Base-by-base conservation (phyloP, 2,329 filamentous ascomycete species). In the Aspergillus phoenicis region DNA sequence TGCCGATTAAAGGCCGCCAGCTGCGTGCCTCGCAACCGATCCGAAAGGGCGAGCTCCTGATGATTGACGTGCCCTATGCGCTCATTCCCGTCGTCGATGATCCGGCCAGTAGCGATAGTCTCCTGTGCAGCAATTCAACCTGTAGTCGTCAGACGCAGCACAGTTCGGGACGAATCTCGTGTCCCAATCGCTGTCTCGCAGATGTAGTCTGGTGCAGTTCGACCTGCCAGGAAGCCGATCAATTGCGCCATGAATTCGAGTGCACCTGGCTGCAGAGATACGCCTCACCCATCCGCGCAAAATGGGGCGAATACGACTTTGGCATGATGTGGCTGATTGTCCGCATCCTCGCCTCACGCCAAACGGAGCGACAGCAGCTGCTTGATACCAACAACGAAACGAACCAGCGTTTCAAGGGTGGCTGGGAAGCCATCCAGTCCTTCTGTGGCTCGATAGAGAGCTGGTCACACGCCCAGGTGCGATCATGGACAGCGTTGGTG, bases 261-360 rank as follows among this genome's bases (percentile, higher is more conserved):
- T 74, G 72, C 30, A 65, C 59, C 22, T 74, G 72, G 72, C 60
- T 74, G 5, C 64, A 70, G 52, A 62, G 66, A 47, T 73, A 71
- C 51, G 61, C 68, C 0, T 43, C 24, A 1, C 55, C 70, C 0
- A 67, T 74, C 4, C 68, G 70, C 13, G 41, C 65, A 2, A 74
- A 73, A 68, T 60, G 70, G 59, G 66, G 70, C 24, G 71, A 74
- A 60, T 74, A 74, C 56, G 65, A 70, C 26, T 74, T 73, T 33
- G 72, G 73, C 15, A 73, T 75, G 73, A 38, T 74, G 45, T 75
- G 73, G 73, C 30, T 75, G 58, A 73, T 75, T 62, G 67, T 75
- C 7, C 71, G 73, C 5, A 51, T 73, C 6, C 64, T 75, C 13
- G 70, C 72, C 7, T 66, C 63, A 13, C 64, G 70, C 30, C 60